Evolutionary conservation across 352 stramenopile species (phyloP).

Genomic region (Phytophthora pisi): DNA sequence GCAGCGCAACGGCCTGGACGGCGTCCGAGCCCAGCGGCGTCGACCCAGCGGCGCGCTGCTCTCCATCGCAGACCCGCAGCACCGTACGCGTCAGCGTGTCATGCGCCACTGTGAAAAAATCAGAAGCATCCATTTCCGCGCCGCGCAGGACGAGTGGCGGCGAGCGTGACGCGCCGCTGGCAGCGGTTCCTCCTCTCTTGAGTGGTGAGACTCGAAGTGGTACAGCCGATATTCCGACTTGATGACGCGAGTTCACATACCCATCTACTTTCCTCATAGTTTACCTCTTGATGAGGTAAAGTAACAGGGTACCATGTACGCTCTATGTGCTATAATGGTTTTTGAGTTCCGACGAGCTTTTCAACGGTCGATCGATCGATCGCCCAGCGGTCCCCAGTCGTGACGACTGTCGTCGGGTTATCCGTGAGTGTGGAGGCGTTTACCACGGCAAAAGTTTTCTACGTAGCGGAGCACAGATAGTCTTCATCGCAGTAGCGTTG

Average conservation of each 20-base stretch:
- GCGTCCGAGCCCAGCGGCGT: constrained; percentile 24
- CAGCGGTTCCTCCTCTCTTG: constrained; percentile 10
- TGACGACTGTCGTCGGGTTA: too few species aligned
- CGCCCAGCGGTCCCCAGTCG: too few species aligned
- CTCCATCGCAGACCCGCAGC: constrained; percentile 33
- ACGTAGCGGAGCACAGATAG: too few species aligned
- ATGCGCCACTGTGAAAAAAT: constrained; percentile 33
- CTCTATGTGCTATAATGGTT: neutral
- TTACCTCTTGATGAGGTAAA: neutral
- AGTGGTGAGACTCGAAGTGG: constrained; percentile 13
- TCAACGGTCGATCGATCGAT: neutral
- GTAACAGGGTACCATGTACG: neutral
- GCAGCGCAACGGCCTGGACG: constrained; percentile 37
- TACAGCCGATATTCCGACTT: constrained; percentile 1
- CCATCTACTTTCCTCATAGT: neutral
- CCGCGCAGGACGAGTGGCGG: neutral
- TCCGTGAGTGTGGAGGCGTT: too few species aligned
- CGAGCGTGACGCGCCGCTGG: neutral
- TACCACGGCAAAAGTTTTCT: too few species aligned
- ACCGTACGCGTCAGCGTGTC: constrained; percentile 40
- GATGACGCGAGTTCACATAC: constrained; percentile 21
- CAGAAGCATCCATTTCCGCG: constrained; percentile 27
- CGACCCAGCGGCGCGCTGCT: constrained; percentile 11
- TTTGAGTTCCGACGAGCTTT: neutral
- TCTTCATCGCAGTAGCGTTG: too few species aligned